Base-by-base conservation (phyloP, 352 stramenopile genomes). In the Globisporangium alternatum region DNA sequence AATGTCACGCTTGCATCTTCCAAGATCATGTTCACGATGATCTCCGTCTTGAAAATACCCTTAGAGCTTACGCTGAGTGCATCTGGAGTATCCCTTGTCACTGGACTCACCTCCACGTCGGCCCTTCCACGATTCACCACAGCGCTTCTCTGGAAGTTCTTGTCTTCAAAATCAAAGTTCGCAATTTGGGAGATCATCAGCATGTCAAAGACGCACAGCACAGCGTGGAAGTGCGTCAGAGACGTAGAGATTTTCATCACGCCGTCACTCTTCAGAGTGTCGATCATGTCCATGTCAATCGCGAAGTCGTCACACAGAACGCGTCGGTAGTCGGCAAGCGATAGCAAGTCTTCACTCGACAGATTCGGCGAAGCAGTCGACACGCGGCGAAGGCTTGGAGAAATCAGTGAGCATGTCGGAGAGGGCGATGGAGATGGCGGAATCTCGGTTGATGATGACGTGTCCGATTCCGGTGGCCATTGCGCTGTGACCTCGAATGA, bases 261-360 rank as follows among this genome's bases (percentile, higher is more conserved):
- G 22, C 70, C 64, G 55, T 91, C 78, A 3, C 67, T 55, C 8
- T 77, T 45, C 39, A 74, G 64, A 12, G 81, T 81, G 52, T 86
- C 79, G 22, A 90, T 61, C 1, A 89, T 49, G 56, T 92, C 81
- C 19, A 92, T 67, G 62, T 92, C 83, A 19, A 92, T 49, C 0
- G 77, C 79, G 57, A 91, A 92, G 53, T 92, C 81, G 35, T 92
- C 81, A 52, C 83, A 92, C 0, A 91, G 57, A n/a, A 81, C 73
- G 2, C 83, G 80, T 10, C 78, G 67, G 62, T 90, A 89, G 35
- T 74, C 61, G 1, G 58, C 45, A 0, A 76, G 60, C 3, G 57
- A 56, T 7, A 62, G 12, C 25, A 56, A 21, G 15, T 61, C 52
- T 19, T 31, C 13, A 19, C 19, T 52, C 9, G 51, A 53, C 3